Conservation (phyloP, 495 filamentous ascomycete species). For the Neurospora pannonica region DNA sequence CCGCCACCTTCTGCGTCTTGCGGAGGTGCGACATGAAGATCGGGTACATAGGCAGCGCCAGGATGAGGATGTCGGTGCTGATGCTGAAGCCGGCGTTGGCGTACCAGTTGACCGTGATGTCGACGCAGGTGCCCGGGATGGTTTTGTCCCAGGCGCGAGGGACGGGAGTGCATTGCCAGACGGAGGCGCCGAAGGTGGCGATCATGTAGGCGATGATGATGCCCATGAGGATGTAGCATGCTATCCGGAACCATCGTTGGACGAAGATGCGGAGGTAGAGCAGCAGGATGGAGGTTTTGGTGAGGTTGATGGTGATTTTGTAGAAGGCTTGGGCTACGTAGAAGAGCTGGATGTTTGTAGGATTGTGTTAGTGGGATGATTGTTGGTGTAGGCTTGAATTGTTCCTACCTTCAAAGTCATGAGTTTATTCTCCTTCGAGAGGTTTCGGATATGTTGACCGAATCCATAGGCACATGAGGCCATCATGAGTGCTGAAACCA, state of each 20-base stretch:
- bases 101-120: slow-evolving; percentile 16
- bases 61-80: slow-evolving; percentile 20
- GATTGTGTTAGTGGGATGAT: not conserved
- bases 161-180: slow-evolving; percentile 24
- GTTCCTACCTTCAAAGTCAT: slow-evolving; percentile 23
- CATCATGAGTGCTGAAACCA: slow-evolving; percentile 23
- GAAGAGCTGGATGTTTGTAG: slow-evolving; percentile 8
- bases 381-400: not conserved
- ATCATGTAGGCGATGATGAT: slow-evolving; percentile 18
- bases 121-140: slow-evolving; percentile 20
- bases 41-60: slow-evolving; percentile 26
- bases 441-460: slow-evolving; percentile 23
- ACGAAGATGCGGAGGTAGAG: slow-evolving; percentile 26
- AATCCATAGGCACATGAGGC: slow-evolving; percentile 25
- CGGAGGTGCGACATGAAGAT: slow-evolving; percentile 24
- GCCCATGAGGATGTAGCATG: slow-evolving; percentile 13
- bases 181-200: slow-evolving; percentile 12
- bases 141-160: slow-evolving; percentile 20
- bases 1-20: slow-evolving; percentile 22
- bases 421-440: slow-evolving; percentile 16
- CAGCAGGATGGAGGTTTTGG: slow-evolving; percentile 22
- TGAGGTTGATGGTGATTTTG: slow-evolving; percentile 22
- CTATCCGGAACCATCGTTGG: slow-evolving; percentile 9
- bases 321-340: slow-evolving; percentile 23
- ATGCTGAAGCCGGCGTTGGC: slow-evolving; percentile 21